Conservation (phyloP, 306 rosid species). For the Inga laurina region DNA sequence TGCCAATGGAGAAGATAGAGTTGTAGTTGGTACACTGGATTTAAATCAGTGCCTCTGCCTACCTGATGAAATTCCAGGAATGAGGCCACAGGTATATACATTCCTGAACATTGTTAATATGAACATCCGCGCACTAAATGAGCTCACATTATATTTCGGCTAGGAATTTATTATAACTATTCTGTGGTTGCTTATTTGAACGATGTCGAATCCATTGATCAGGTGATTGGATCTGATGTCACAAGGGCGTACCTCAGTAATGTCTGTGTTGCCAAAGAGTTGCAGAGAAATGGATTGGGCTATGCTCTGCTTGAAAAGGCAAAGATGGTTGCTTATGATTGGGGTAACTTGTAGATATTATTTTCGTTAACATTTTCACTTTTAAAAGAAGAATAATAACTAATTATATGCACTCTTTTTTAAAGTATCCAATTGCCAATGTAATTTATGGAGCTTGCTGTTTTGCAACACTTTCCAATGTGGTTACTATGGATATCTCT, state of each 20-base stretch:
- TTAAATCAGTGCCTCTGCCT: constrained; percentile 82
- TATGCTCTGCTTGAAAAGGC: constrained; percentile 74
- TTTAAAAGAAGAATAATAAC: neutral
- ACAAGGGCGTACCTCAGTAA: constrained; percentile 94
- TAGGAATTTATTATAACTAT: neutral
- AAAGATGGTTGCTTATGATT: constrained; percentile 72
- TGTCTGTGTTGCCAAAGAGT: constrained; percentile 85
- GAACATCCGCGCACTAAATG: neutral
- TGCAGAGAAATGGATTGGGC: constrained; percentile 84
- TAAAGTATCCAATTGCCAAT: neutral
- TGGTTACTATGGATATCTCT: neutral
- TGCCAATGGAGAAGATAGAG: constrained; percentile 65
- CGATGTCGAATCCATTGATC: constrained; percentile 21
- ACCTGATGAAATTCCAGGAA: constrained; percentile 88
- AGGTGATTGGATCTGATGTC: constrained; percentile 70
- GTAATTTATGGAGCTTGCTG: constrained; percentile 1
- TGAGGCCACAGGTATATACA: constrained; percentile 71
- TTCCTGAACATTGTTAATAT: neutral
- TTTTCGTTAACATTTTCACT: neutral
- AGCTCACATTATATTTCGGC: neutral
- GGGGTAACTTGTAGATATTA: constrained; percentile 62
- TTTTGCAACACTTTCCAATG: neutral
- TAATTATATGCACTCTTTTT: neutral
- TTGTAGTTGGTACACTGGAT: constrained; percentile 80
- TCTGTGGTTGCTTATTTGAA: constrained; percentile 17